Base-by-base conservation (phyloP, 768 basidiomycete genomes). In the Amanita pseudoporphyria region DNA sequence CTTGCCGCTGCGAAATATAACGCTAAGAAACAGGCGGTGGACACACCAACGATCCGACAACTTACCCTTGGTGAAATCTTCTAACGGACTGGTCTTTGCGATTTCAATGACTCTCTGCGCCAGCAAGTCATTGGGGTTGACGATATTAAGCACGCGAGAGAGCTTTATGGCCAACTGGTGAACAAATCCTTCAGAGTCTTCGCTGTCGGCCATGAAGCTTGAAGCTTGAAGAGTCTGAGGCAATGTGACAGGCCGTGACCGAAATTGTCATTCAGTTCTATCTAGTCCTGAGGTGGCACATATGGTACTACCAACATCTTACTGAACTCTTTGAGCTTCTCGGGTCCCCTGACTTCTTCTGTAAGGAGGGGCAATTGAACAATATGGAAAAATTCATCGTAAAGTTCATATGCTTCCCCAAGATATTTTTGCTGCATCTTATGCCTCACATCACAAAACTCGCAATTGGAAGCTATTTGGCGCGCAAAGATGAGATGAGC, bases 351-450 rank as follows among this genome's bases (percentile, higher is more conserved):
- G 3, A 98, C 95, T 67, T 98, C 96, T 63, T 98, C 94, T 4
- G 93, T 96, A 47, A 98, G 79, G 31, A 99, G 69, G 2, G 96
- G 96, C 42, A 99, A 77, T 63, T 86, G 81, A 13, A 97, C 69
- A 57, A 99, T 96, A 65, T 99, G 93, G 82, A 98, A 99, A 64
- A 95, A 96, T 58, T 96, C 92, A 66, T 91, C 90, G 63, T 96
- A 96, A 43, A 98, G 82, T 62, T 97, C 95, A 67, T 96, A 90
- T 13, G 95, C 94, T 68, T 98, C 96, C 42, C 74, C 77, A 18
- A 99, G 79, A 65, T 99, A 99, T 66, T 96, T 97, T 67, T 96
- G 93, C 67, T 98, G 93, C 95, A 98, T 98, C 70, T 84, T 87
- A 66, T 90, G 84, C 52, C 96, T 81, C 16, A 97, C 93, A 46